phyloP scores from a whole-genome alignment of 108 stramenopile genomes.

The Aureococcus anophagefferens region DNA sequence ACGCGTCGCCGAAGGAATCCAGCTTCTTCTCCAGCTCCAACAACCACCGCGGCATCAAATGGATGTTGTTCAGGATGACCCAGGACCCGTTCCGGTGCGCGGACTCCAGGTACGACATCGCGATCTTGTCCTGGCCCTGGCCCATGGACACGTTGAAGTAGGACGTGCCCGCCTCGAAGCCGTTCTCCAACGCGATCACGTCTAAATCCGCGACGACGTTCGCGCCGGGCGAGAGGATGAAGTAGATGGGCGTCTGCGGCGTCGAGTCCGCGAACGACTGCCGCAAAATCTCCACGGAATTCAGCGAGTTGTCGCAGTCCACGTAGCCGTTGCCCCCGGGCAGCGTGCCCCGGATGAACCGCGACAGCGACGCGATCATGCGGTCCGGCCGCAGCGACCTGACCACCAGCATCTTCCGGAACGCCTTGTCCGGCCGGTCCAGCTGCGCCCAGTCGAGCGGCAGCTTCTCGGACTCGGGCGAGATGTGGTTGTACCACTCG shows the following conservation, averaged over 20 bases:
- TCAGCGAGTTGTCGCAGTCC: conserved; percentile 73
- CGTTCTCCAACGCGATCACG: conserved; percentile 62
- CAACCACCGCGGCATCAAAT: conserved; percentile 80
- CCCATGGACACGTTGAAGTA: conserved; percentile 90
- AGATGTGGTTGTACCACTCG: conserved; percentile 75
- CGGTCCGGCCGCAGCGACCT: conserved; percentile 75
- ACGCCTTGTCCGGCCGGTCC: conserved; percentile 54
- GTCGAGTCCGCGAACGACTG: conserved; percentile 60
- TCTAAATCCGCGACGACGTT: conserved; percentile 81
- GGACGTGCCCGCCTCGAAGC: conserved; percentile 61
- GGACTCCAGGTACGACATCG: conserved; percentile 70
- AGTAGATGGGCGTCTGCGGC: conserved; percentile 75
- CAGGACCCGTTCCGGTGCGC: conserved; percentile 81
- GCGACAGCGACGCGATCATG: conserved; percentile 59
- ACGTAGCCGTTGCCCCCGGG: conserved; percentile 66
- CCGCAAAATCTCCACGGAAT: conserved; percentile 64
- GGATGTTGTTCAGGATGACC: conserved; percentile 85
- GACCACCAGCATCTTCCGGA: conserved; percentile 82
- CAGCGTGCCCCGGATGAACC: conserved; percentile 58
- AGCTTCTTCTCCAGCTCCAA: conserved; percentile 76
- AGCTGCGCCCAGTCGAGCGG: conserved; percentile 78
- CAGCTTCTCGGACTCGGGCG: conserved; percentile 77
- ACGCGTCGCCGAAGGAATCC: conserved; percentile 64
- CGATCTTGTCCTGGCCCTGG: conserved; percentile 78
- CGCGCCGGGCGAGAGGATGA: conserved; percentile 77